Base-by-base conservation (phyloP, 768 basidiomycete genomes). In the Phaeotremella skinneri region DNA sequence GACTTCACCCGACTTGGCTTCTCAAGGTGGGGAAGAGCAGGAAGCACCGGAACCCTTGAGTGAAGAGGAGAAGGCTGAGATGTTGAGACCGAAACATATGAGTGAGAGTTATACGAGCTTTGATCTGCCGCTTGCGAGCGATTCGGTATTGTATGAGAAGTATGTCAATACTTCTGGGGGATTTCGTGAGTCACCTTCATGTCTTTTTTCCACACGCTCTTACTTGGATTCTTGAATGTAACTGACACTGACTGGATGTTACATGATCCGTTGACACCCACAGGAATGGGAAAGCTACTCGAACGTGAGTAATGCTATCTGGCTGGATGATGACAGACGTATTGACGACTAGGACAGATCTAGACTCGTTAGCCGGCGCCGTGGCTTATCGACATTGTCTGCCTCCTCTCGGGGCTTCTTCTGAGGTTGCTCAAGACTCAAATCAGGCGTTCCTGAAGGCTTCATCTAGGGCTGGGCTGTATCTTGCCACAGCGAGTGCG, bases 281-380 rank as follows among this genome's bases (percentile, higher is more conserved):
- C 41, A 74, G 72, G 73, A 21, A 76, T 76, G 67, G 74, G 74
- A 2, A 73, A 70, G 52, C 62, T 76, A 6, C 61, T 76, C 20
- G 74, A 76, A 42, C 72, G 73, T 74, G 39, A 61, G 67, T 63
- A 14, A 26, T 21, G 30, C 39, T 17, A 20, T 52, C 27, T 29
- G 41, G 48, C 20, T 2, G n/a, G 5, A 20, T 30, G 29, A n/a
- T 20, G 16, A 29, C n/a, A n/a, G n/a, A 50, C 29, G 7, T 45
- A 17, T 23, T 42, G 30, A 50, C 26, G 26, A 85, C 88, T 84
- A 85, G 31, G 30, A 23, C 88, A 76, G 86, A 90, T 70, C 80
- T 90, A 31, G 89, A 91, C 71, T 88, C 87, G 2, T 79, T 90
- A n/a, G 89, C 89, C 4, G 89, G 89, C 29, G 87, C 86, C 2